Percentiles rank a stretch among this genome's conserved stretches.
Evolutionary conservation across 805 yeast species (phyloP).

Genomic region (Hanseniaspora lindneri): DNA sequence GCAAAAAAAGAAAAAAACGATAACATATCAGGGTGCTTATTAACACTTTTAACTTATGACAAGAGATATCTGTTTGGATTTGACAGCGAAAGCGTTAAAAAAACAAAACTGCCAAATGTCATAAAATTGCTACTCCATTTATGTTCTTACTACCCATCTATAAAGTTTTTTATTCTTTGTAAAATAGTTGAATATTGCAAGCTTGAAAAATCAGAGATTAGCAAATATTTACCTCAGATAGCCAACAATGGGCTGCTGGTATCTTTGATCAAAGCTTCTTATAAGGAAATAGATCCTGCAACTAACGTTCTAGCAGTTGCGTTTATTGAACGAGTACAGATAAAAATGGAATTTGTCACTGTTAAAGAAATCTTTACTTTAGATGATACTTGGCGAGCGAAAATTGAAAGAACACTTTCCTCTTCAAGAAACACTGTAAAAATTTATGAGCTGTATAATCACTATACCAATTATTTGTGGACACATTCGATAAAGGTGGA

Average conservation of each 20-base stretch:
- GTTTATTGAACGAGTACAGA: not conserved
- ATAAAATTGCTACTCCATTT: conserved; percentile 5
- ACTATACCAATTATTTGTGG: conserved; percentile 7
- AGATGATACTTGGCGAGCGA: conserved; percentile 7
- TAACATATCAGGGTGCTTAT: not conserved
- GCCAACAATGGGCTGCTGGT: not conserved
- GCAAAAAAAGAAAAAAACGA: not conserved
- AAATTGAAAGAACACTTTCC: conserved; percentile 10
- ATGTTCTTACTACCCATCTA: not conserved
- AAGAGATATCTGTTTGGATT: conserved; percentile 12
- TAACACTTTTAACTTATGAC: conserved; percentile 6
- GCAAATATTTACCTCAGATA: not conserved
- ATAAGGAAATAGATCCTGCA: not conserved
- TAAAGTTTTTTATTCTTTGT: conserved; percentile 6
- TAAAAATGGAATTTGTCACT: not conserved
- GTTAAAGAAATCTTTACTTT: conserved; percentile 5
- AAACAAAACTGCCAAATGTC: conserved; percentile 7
- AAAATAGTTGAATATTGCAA: conserved; percentile 4
- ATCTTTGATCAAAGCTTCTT: not conserved
- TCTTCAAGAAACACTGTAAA: not conserved
- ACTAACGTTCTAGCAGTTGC: not conserved
- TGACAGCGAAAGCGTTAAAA: not conserved
- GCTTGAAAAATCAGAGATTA: not conserved
- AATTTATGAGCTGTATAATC: conserved; percentile 13
- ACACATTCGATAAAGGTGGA: not conserved